Evolutionary conservation across 2,329 filamentous ascomycete species (phyloP), one percentile per base, ranked within the genome.

Genomic region (Fonsecaea multimorphosa): DNA sequence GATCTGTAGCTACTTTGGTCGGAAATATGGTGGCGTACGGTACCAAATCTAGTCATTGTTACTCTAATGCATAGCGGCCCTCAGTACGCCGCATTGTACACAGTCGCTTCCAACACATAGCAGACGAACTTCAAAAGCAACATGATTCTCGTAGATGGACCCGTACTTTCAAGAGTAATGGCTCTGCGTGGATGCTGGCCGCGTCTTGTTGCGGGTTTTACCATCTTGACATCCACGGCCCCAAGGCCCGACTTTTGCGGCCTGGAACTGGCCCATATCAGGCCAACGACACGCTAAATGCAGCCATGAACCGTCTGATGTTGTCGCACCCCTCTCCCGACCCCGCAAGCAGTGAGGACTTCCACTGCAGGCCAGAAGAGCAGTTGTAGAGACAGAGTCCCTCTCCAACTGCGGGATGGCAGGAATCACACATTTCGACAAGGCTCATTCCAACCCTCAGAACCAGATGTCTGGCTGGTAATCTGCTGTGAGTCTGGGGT

Each of bases 381-480:
- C 38, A n/a, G 14, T 40, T n/a, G 14, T n/a, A n/a, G 14, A 2
- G 36, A n/a, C 36, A n/a, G 9, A 27, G 1, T 49, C 19, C 12
- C 44, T 12, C 19, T 22, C 9, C 44, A 24, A 24, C 1, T 19
- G 19, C 19, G 19, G 44, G 19, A 9, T 14, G 19, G 7, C 14
- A 38, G 34, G 14, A 5, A 19, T 44, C 6, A 9, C 19, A 19
- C 38, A 38, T 3, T 1, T 38, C 34, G 38, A n/a, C 14, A n/a
- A n/a, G n/a, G 38, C 14, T n/a, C 12, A 5, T n/a, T 40, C n/a
- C 38, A 40, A n/a, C 16, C 16, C 1, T 49, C 9, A 49, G 19
- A 27, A 49, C 94, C 94, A 98, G 56, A 98, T 80, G 79, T 97
- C 92, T 80, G 91, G 92, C 62, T 86, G 83, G 78, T 92, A 98